Conservation (phyloP, 352 stramenopile species). For the Globisporangium okanoganense region DNA sequence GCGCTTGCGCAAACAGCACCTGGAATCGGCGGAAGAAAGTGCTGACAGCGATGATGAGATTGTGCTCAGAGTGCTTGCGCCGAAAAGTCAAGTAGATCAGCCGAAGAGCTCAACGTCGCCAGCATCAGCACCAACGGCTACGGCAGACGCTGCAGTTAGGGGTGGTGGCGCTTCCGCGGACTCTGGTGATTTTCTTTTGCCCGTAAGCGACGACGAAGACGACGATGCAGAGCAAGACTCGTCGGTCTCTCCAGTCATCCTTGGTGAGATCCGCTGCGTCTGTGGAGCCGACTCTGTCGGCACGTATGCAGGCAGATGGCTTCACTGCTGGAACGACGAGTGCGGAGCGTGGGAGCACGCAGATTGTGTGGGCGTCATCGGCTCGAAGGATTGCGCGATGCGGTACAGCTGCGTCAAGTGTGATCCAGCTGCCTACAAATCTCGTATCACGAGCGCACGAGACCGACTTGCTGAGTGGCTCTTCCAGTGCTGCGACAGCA, state of each 20-base stretch:
- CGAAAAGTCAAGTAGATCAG: neutral
- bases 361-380: conserved; percentile 60
- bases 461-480: conserved; percentile 44
- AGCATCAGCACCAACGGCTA: neutral
- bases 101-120: neutral
- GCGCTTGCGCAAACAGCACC: conserved; percentile 6
- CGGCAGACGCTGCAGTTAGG: neutral
- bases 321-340: conserved; percentile 62
- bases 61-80: neutral
- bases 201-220: conserved; percentile 34
- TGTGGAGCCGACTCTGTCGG: conserved; percentile 47
- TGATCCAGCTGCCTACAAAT: conserved; percentile 29
- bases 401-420: conserved; percentile 54
- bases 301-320: conserved; percentile 56
- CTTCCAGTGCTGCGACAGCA: conserved; percentile 64
- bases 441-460: conserved; percentile 25
- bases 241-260: conserved; percentile 9
- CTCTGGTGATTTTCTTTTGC: neutral
- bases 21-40: conserved; percentile 1
- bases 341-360: conserved; percentile 70
- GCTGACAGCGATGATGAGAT: conserved; percentile 9
- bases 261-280: conserved; percentile 51
- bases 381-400: conserved; percentile 12
- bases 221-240: conserved; percentile 24
- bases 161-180: neutral